Base-by-base conservation (phyloP, 805 yeast species). In the Starmerella geochares region DNA sequence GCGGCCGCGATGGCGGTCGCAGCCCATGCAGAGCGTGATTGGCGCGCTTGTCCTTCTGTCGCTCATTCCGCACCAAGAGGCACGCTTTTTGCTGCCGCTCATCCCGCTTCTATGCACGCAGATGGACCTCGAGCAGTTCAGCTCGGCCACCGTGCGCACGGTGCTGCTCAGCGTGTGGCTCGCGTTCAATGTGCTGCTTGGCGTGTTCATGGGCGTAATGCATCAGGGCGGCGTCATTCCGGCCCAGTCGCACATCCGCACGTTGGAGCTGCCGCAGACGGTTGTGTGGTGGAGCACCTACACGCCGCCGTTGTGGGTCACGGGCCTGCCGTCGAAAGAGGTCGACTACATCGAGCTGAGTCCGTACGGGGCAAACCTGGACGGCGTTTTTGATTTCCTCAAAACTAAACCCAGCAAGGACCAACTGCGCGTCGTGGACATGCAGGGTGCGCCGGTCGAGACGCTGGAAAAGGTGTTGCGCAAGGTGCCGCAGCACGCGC, bases 171-270 rank as follows among this genome's bases (percentile, higher is more conserved):
- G 64, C 28, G 33, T 65, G 0, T 85, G 94, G 88, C 65, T 80
- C 17, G 52, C 68, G 0, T 92, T 85, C 68, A 88, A 87, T 61
- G 13, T 74, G 0, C 38, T 70, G 0, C 64, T 85, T 68, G 77
- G 79, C 1, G 13, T 80, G 0, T 54, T 88, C 1, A 80, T 85
- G 83, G 97, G 97, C 0, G 62, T 78, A 0, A 71, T 79, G 24
- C 98, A 92, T 60, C 98, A 92, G 68, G 87, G 90, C 36, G 99
- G 99, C 1, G 77, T 92, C 0, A 68, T 90, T 1, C 81, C 85
- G 0, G 81, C 83, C 0, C 67, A 84, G 51, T 55, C 54, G 3
- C 54, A 56, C 45, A 48, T 66, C 14, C 57, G 66, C 14, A 49
- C 55, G 8, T 36, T 62, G 17, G 52, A 58, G 2, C 46, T 56